Evolutionary conservation across 257 asterid species (phyloP), one percentile per base, ranked within the genome.

Genomic region (Coffea eugenioides): DNA sequence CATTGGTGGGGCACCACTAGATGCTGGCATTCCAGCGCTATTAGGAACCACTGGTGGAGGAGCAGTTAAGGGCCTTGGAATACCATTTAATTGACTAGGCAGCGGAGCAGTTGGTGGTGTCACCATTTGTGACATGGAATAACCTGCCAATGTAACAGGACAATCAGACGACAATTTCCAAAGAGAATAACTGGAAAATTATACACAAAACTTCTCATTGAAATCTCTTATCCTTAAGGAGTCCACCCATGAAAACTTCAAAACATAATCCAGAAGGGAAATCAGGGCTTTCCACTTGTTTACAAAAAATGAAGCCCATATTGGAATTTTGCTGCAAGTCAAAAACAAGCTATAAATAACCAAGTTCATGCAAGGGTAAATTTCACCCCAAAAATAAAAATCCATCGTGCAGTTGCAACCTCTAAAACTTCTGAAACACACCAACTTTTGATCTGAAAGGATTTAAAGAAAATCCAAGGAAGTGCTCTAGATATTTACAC

Each of bases 11-110:
- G 86, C 87, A 74, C 90, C 97, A 89, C 83, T 69, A 78, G 86
- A 73, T 18, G 90, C 15, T 52, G 94, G 90, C 77, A 78, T 82
- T 82, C 93, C 92, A 6, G 69, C 87, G 77, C 93, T 88, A 77
- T 95, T 95, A 1, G 95, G 91, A 82, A 81, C 73, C 80, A 81
- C 21, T 74, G 92, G 89, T n/a, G 92, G 92, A 46, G 93, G 91
- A 31, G 86, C 85, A 7, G 82, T 82, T 31, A 79, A 25, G 2
- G 97, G 97, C 84, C 97, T 88, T 76, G 87, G 99, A 56, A 87
- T 86, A 49, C 94, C 92, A 56, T 92, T 93, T 83, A 88, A 77
- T 79, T 93, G 97, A 74, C 94, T 95, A 0, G 94, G 93, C 52
- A 85, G 25, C 39, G 92, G 91, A 45, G 92, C 88, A 79, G 91